These are phyloP conservation scores for Rhododendron williamsianum DNA, from an alignment of 148 eudicot species.

Conservation along the genomic window DNA sequence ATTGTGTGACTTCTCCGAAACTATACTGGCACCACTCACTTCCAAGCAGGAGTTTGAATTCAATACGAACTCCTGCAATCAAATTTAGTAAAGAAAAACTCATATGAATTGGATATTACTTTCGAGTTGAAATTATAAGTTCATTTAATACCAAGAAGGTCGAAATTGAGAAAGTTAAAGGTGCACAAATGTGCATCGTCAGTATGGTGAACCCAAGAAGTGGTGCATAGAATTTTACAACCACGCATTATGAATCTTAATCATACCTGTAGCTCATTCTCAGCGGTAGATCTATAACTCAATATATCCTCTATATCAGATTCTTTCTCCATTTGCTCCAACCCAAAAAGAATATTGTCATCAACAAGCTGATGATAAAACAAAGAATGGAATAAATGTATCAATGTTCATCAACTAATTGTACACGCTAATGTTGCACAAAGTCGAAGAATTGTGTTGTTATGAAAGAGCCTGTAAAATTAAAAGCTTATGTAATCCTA, in stretches of 20 bases:
- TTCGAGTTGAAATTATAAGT: not conserved
- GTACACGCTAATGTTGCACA: not conserved
- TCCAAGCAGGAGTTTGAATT: conserved; percentile 34
- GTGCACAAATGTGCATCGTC: not conserved
- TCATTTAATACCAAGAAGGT: not conserved
- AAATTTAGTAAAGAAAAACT: not conserved
- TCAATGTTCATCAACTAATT: not conserved
- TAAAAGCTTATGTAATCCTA: not conserved
- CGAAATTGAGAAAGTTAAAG: not conserved
- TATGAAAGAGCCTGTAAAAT: not conserved
- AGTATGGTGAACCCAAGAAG: conserved; percentile 4
- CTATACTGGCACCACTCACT: conserved; percentile 20
- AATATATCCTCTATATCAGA: conserved; percentile 82
- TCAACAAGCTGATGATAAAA: conserved; percentile 53
- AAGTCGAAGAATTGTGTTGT: not conserved
- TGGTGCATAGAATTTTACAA: not conserved
- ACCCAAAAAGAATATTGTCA: conserved; percentile 46
- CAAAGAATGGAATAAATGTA: not conserved
- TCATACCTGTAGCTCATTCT: conserved; percentile 74
- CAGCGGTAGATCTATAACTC: conserved; percentile 74
- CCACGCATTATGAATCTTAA: not conserved
- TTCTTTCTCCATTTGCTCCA: conserved; percentile 87
- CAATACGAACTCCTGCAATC: conserved; percentile 50
- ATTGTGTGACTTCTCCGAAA: conserved; percentile 37
- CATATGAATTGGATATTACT: not conserved